Conservation (phyloP, 1,284 basidiomycete species). For the Ganoderma resinaceum region DNA sequence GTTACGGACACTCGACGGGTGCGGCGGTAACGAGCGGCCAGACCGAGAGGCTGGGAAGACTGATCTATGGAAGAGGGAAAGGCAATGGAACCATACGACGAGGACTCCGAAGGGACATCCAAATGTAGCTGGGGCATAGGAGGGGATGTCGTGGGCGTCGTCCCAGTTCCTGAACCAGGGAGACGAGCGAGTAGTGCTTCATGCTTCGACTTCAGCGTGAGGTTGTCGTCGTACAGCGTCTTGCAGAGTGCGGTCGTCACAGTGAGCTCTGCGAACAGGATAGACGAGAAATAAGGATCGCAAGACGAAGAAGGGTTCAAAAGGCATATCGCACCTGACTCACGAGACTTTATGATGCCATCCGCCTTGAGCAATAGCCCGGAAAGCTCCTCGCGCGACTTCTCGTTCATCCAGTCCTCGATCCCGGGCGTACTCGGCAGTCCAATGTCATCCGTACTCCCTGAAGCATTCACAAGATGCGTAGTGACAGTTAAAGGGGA, state of each 20-base stretch:
- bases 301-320: background rate
- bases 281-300: background rate
- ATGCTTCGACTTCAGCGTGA: conserved; percentile 71
- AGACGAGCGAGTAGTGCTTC: conserved; percentile 69
- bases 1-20: conserved; percentile 68
- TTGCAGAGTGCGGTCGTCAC: conserved; percentile 73
- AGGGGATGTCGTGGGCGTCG: conserved; percentile 33
- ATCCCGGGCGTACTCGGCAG: conserved; percentile 31
- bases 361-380: conserved; percentile 73
- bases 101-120: conserved; percentile 32
- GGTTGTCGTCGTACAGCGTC: conserved; percentile 72
- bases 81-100: conserved; percentile 40
- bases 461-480: conserved; percentile 31
- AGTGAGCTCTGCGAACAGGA: conserved; percentile 62
- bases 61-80: conserved; percentile 46
- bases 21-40: conserved; percentile 45
- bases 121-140: conserved; percentile 31
- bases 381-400: conserved; percentile 75
- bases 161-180: conserved; percentile 45
- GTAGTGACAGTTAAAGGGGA: conserved; percentile 47
- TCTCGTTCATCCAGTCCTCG: conserved; percentile 62
- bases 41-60: conserved; percentile 33
- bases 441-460: conserved; percentile 26
- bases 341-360: conserved; percentile 75
- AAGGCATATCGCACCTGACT: conserved; percentile 61